Evolutionary conservation across 2,329 filamentous ascomycete genomes (phyloP).

Genomic region (Sclerotinia subarctica): DNA sequence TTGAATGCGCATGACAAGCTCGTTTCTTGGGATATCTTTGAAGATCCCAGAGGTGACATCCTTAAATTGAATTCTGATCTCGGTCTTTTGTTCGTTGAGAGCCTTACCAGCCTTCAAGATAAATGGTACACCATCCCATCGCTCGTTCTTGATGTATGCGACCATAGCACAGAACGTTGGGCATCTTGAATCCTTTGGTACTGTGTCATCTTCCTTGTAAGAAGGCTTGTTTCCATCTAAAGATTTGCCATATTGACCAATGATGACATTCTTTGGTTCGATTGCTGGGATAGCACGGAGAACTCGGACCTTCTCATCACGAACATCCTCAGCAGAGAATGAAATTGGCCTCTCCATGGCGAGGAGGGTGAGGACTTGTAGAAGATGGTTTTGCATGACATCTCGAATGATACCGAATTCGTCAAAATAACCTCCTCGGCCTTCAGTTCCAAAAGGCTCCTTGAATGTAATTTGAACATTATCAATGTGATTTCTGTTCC

Average conservation of each 20-base stretch:
- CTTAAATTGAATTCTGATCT: conserved; percentile 99
- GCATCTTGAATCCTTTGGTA: conserved; percentile 94
- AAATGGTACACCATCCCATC: conserved; percentile 98
- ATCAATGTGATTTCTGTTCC: conserved; percentile 99
- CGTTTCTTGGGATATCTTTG: conserved; percentile 98
- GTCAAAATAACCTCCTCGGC: conserved; percentile 96
- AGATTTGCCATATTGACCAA: conserved; percentile 96
- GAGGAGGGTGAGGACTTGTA: conserved; percentile 92
- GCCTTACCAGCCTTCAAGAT: conserved; percentile 99
- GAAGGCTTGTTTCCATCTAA: conserved; percentile 93
- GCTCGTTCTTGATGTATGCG: conserved; percentile 98
- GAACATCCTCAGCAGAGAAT: conserved; percentile 96
- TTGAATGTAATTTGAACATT: conserved; percentile 99
- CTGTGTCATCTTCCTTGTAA: conserved; percentile 98
- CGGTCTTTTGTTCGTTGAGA: conserved; percentile 98
- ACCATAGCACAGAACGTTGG: conserved; percentile 97
- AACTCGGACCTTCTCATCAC: conserved; percentile 97
- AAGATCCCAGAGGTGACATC: conserved; percentile 99
- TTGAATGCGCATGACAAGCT: conserved; percentile 98
- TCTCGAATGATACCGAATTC: conserved; percentile 99
- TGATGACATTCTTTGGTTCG: conserved; percentile 99
- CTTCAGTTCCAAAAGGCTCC: conserved; percentile 97
- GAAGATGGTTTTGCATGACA: conserved; percentile 99
- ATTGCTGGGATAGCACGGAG: conserved; percentile 90
- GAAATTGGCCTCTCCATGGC: conserved; percentile 98